Percentiles rank a stretch among this genome's conserved stretches.
These are phyloP conservation scores for Tetracladium setigerum DNA, from an alignment of 495 filamentous ascomycete genomes.

Conservation along the genomic window DNA sequence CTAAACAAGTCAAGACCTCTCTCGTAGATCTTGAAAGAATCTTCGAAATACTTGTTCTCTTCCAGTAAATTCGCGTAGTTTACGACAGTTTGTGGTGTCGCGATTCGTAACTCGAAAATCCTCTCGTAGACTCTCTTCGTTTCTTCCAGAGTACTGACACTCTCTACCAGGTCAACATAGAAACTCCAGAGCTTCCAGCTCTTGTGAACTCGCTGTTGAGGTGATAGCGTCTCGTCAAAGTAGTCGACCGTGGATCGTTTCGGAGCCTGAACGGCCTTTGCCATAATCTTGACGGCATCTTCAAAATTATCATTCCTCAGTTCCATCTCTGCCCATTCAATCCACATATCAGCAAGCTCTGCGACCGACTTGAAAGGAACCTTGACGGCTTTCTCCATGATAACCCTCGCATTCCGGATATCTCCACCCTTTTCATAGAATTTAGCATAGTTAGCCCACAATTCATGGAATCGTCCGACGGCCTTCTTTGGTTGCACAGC, in stretches of 20 bases:
- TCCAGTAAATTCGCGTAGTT: slow-evolving; percentile 97
- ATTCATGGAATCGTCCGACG: slow-evolving; percentile 83
- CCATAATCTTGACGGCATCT: slow-evolving; percentile 89
- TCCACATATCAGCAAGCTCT: slow-evolving; percentile 97
- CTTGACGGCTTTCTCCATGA: slow-evolving; percentile 96
- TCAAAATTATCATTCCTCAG: slow-evolving; percentile 94
- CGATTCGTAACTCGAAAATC: slow-evolving; percentile 97
- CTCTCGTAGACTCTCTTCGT: slow-evolving; percentile 91
- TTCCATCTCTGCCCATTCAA: slow-evolving; percentile 98
- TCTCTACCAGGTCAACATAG: slow-evolving; percentile 97
- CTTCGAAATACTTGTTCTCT: slow-evolving; percentile 93
- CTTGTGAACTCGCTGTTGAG: slow-evolving; percentile 96
- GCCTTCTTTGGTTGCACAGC: slow-evolving; percentile 93
- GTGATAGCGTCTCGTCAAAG: slow-evolving; percentile 89
- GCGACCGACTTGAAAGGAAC: slow-evolving; percentile 93
- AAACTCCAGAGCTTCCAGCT: slow-evolving; percentile 99
- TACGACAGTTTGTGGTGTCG: slow-evolving; percentile 95
- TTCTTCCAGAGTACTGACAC: slow-evolving; percentile 83
- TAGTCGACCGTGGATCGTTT: slow-evolving; percentile 96
- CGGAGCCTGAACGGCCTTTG: slow-evolving; percentile 89
- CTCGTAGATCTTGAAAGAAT: slow-evolving; percentile 97
- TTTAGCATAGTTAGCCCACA: slow-evolving; percentile 97
- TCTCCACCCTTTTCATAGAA: slow-evolving; percentile 92
- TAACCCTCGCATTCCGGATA: slow-evolving; percentile 74
- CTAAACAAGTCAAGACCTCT: slow-evolving; percentile 93